A percentile compares a stretch with the other conserved stretches of the same genome.
Conservation (phyloP, 148 eudicot species). For the Persicaria maculosa region DNA sequence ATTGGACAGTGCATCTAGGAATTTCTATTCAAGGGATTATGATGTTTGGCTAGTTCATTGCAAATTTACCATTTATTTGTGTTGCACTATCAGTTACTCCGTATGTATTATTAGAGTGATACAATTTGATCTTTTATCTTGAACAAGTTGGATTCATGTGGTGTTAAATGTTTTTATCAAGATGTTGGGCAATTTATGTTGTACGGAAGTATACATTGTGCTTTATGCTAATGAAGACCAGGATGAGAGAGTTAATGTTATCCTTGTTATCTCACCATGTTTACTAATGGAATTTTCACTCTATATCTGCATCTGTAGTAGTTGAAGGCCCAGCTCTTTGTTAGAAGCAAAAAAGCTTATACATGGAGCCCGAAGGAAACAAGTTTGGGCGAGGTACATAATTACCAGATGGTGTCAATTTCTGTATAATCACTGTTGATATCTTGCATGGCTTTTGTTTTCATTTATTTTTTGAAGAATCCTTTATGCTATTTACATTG, state of each 20-base stretch:
- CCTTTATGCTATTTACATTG: background rate
- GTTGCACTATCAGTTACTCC: background rate
- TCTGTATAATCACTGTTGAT: background rate
- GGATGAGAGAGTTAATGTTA: background rate
- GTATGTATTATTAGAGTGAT: background rate
- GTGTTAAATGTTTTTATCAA: background rate
- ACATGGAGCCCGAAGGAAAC: slow-evolving; percentile 70
- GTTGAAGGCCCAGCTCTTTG: slow-evolving; percentile 25
- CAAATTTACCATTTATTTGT: background rate
- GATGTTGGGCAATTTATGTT: background rate
- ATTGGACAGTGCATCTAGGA: background rate
- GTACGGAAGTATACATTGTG: background rate
- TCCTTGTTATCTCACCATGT: background rate
- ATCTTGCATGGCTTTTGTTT: background rate
- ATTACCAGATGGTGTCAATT: background rate
- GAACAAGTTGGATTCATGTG: background rate
- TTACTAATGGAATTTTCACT: background rate
- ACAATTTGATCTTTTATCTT: background rate
- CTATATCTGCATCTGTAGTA: slow-evolving; percentile 16
- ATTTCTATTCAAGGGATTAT: background rate
- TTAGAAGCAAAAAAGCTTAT: slow-evolving; percentile 28
- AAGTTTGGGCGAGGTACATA: slow-evolving; percentile 72
- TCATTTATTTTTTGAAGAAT: background rate
- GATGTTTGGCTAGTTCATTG: background rate
- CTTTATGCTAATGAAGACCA: background rate